These are phyloP conservation scores for Claviceps cyperi DNA, from an alignment of 2,329 filamentous ascomycete species.

Conservation along the genomic window DNA sequence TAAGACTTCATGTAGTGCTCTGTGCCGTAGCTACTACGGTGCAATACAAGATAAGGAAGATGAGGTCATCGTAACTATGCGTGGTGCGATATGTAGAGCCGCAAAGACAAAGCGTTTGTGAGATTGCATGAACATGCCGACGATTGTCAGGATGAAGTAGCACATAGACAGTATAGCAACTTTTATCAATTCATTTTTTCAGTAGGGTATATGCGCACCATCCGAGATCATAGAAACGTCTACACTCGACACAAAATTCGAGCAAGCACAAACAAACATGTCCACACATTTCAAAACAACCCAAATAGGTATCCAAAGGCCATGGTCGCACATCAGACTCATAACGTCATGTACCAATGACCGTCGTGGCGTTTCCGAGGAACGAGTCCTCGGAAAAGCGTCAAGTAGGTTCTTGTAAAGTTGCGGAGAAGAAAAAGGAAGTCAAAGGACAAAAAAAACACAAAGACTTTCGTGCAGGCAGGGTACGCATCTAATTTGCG, in stretches of 20 bases:
- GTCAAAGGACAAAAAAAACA: background rate
- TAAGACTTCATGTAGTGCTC: too few species aligned
- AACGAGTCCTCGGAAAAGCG: too few species aligned
- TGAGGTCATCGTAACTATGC: too few species aligned
- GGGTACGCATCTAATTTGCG: background rate
- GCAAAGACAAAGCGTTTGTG: too few species aligned
- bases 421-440: background rate
- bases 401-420: too few species aligned
- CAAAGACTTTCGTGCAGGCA: background rate
- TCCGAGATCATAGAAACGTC: background rate
- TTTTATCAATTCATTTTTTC: background rate
- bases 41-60: too few species aligned
- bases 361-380: background rate
- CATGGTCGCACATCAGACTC: background rate
- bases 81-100: too few species aligned
- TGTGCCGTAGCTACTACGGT: too few species aligned
- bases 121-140: too few species aligned
- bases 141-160: too few species aligned
- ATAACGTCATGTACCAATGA: background rate
- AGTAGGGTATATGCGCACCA: slow-evolving; percentile 3
- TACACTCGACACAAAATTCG: background rate
- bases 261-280: background rate
- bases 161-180: background rate
- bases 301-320: too few species aligned
- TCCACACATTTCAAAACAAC: too few species aligned